These are phyloP conservation scores for Amanita jacksonii DNA, from an alignment of 768 basidiomycete species.

Conservation along the genomic window DNA sequence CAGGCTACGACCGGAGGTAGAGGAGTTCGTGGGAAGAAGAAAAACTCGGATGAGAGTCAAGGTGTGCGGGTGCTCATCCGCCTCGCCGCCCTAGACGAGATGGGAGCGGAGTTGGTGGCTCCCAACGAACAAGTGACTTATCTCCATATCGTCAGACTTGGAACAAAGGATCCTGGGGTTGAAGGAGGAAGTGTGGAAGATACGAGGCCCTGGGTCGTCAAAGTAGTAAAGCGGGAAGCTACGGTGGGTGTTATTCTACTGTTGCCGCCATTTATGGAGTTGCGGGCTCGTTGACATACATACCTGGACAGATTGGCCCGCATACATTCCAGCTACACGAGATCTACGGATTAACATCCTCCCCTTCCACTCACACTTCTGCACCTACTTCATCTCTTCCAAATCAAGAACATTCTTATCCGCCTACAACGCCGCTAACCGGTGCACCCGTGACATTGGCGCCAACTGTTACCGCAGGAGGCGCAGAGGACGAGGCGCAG, in stretches of 20 bases:
- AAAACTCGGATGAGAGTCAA: conserved; percentile 39
- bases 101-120: conserved; percentile 54
- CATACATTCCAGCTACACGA: conserved; percentile 95
- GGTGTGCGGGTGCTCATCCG: conserved; percentile 75
- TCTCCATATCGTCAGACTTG: conserved; percentile 72
- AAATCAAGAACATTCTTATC: conserved; percentile 7
- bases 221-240: conserved; percentile 88
- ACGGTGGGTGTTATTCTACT: conserved; percentile 33
- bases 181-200: conserved; percentile 39
- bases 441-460: background rate
- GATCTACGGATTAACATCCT: conserved; percentile 81
- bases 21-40: conserved; percentile 28
- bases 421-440: conserved; percentile 5
- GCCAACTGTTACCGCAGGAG: conserved; percentile 1
- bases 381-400: conserved; percentile 28
- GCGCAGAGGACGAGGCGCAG: conserved; percentile 56
- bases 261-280: conserved; percentile 5
- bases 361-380: conserved; percentile 38
- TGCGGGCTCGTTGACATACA: no score
- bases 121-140: conserved; percentile 87
- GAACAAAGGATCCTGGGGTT: conserved; percentile 26
- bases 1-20: conserved; percentile 18
- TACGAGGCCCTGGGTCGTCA: conserved; percentile 79
- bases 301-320: conserved; percentile 69
- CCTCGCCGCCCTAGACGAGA: conserved; percentile 72